Evolutionary conservation across 768 basidiomycete genomes (phyloP).

Genomic region (Russula virescens): DNA sequence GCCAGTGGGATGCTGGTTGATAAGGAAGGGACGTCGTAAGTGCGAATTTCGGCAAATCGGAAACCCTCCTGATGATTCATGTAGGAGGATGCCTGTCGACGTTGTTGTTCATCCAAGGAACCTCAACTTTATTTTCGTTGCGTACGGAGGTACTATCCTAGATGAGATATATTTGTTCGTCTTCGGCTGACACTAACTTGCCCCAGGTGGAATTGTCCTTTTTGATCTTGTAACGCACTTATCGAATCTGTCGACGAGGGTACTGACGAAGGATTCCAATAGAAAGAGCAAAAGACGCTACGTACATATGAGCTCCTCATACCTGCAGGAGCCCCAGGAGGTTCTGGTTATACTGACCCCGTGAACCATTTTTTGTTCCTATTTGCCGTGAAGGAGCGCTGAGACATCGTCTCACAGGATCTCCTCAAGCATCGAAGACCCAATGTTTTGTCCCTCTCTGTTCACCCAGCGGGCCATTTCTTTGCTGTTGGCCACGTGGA

Average conservation of each 20-base stretch:
- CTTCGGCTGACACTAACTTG: not conserved
- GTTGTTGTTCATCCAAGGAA: constrained; percentile 65
- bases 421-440: constrained; percentile 67
- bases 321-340: constrained; percentile 80
- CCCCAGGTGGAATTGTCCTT: constrained; percentile 53
- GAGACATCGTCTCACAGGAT: constrained; percentile 36
- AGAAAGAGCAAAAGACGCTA: constrained; percentile 45
- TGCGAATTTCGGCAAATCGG: not conserved
- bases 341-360: constrained; percentile 50
- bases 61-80: constrained; percentile 11
- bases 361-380: constrained; percentile 34
- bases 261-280: constrained; percentile 26
- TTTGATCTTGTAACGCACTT: constrained; percentile 46
- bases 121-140: constrained; percentile 64
- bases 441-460: constrained; percentile 60
- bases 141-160: constrained; percentile 54
- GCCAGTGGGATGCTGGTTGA: constrained; percentile 38
- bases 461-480: constrained; percentile 71
- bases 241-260: not conserved
- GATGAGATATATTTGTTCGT: not conserved
- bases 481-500: constrained; percentile 80
- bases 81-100: constrained; percentile 46
- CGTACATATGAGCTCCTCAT: constrained; percentile 65
- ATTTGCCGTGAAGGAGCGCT: constrained; percentile 1
- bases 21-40: constrained; percentile 35